Conservation (phyloP, 228 moss, liverwort and hornwort species). For the Sphagnum magellanicum region DNA sequence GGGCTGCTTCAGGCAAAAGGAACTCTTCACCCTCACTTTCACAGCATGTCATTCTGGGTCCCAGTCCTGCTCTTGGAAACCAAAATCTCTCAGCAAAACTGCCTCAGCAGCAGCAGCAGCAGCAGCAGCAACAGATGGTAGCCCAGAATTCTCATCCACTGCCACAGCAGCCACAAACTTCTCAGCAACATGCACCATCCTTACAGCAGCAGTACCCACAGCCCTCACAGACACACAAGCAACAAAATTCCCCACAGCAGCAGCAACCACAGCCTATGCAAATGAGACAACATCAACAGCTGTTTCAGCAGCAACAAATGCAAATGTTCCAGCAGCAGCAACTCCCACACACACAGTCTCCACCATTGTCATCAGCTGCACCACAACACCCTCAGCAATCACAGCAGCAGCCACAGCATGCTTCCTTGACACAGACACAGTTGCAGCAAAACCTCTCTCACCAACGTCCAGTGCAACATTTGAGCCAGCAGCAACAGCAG, state of each 20-base stretch:
- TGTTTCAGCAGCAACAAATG: background rate
- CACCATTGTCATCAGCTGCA: background rate
- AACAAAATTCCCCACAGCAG: background rate
- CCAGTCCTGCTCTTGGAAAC: conserved; percentile 19
- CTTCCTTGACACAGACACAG: background rate
- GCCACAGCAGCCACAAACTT: background rate
- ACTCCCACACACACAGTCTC: background rate
- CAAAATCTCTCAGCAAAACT: conserved; percentile 25
- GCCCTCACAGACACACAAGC: conserved; percentile 2
- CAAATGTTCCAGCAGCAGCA: background rate
- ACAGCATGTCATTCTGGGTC: conserved; percentile 35
- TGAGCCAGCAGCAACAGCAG: conserved; percentile 7
- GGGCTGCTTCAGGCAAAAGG: conserved; percentile 28
- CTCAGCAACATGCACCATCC: conserved; percentile 12
- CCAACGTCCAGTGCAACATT: background rate
- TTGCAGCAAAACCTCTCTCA: background rate
- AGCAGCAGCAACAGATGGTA: conserved; percentile 6
- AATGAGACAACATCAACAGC: background rate
- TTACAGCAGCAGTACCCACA: conserved; percentile 6
- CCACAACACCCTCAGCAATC: background rate
- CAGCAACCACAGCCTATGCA: conserved; percentile 3
- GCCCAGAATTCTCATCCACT: no score
- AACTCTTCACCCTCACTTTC: conserved; percentile 38
- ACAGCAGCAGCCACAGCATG: background rate
- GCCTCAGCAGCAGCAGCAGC: conserved; percentile 18